Evolutionary conservation across 2,329 filamentous ascomycete species (phyloP), one percentile per base, ranked within the genome.

Genomic region (Leptographium lundbergii): DNA sequence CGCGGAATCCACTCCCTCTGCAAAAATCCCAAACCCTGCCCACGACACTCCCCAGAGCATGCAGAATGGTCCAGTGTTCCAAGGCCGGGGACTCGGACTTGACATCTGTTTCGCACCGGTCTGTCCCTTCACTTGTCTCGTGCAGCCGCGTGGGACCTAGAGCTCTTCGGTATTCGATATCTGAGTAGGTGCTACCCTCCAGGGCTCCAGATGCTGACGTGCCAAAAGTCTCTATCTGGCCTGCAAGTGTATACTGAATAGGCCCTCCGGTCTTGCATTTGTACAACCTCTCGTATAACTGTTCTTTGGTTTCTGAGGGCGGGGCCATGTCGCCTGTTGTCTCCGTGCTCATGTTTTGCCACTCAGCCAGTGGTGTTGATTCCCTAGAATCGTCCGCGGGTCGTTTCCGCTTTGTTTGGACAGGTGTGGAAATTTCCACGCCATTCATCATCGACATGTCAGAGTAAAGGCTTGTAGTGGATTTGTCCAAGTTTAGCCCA

Each of bases 21-120:
- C 91, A 96, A 66, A 96, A 94, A 65, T 91, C 82, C 81, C 89
- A 91, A 0, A 95, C 84, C 67, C 86, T 92, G 22, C 89, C 88
- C 1, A 88, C 82, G 4, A 88, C 81, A 32, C 78, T 82, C 1
- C 84, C 84, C 9, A 89, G 77, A 0, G 87, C 77, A 48, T 74
- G 80, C 36, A 89, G 74, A 6, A 87, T 80, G 3, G 34, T 60
- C 61, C 61, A 64, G 6, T 14, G 36, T 17, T 57, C 57, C 29
- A 52, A 27, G n/a, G 19, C 42, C 39, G 32, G 25, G 27, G 22
- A 5, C n/a, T 42, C 39, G 17, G 45, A 11, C n/a, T 19, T 70
- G 67, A 19, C 69, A 24, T 50, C 2, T 25, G 24, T 25, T 14
- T 65, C 13, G 59, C 32, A 14, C 19, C 29, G 3, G 77, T 73